phyloP scores from a whole-genome alignment of 148 eudicot species.

The Vaccinium vitisidaea region DNA sequence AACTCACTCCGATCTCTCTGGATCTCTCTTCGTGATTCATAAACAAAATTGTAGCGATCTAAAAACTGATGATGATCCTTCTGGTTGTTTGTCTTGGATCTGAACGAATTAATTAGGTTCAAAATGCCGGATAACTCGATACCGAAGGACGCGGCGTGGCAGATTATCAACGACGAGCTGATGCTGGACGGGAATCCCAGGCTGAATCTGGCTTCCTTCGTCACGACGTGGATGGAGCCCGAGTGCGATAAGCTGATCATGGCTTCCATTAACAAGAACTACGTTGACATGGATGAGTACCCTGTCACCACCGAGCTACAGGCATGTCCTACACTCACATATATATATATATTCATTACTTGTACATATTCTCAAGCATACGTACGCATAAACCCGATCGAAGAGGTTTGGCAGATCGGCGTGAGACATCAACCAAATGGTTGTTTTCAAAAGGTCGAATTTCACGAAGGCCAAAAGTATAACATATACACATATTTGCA shows the following conservation, averaged over 20 bases:
- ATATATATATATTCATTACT: not conserved
- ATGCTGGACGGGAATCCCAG: constrained; percentile 95
- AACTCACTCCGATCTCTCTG: not conserved
- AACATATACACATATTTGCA: not conserved
- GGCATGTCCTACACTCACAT: constrained; percentile 25
- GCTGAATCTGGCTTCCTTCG: constrained; percentile 81
- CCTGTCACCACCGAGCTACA: constrained; percentile 82
- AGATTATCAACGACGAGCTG: constrained; percentile 79
- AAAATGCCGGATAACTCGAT: constrained; percentile 63
- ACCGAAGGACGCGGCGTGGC: constrained; percentile 91
- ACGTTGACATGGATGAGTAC: constrained; percentile 83
- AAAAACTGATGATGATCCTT: not conserved
- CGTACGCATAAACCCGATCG: too few relatives aligned
- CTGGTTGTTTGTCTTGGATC: not conserved
- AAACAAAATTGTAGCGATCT: too few relatives aligned
- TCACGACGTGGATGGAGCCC: constrained; percentile 97
- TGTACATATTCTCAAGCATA: too few relatives aligned
- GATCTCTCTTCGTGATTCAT: not conserved
- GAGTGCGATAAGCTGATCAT: constrained; percentile 86
- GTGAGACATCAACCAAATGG: too few relatives aligned
- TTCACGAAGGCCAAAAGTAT: too few relatives aligned
- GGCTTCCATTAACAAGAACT: constrained; percentile 67
- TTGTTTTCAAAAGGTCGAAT: too few relatives aligned
- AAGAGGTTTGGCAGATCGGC: too few relatives aligned
- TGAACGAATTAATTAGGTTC: constrained; percentile 34